Evolutionary conservation across 1,139 yeast genomes (phyloP).

Genomic region (Wickerhamomyces sp.): DNA sequence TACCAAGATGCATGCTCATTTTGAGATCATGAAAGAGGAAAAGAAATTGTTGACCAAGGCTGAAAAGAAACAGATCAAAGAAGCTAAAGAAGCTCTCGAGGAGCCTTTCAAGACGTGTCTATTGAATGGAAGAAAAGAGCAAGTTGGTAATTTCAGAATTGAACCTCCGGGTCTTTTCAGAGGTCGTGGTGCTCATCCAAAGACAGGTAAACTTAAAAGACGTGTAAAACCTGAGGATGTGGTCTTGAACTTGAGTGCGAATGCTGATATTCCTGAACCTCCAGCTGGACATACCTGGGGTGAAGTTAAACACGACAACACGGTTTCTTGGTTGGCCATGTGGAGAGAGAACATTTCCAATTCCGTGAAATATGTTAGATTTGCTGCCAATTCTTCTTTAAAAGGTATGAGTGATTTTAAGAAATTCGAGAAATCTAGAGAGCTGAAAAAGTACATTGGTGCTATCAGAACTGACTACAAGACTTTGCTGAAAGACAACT

Average conservation of each 20-base stretch:
- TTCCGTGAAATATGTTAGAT: constrained; percentile 78
- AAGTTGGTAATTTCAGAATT: constrained; percentile 87
- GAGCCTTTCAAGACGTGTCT: constrained; percentile 78
- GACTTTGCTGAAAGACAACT: constrained; percentile 60
- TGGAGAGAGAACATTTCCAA: constrained; percentile 94
- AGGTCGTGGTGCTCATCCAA: constrained; percentile 97
- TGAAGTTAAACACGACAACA: constrained; percentile 79
- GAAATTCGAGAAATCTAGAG: constrained; percentile 90
- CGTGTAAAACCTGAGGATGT: constrained; percentile 89
- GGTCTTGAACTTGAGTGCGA: constrained; percentile 74
- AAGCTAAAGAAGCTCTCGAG: constrained; percentile 68
- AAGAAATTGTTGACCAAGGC: constrained; percentile 62
- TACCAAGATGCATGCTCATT: constrained; percentile 64
- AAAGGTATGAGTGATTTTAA: constrained; percentile 89
- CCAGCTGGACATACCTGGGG: constrained; percentile 93
- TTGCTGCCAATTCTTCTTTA: constrained; percentile 86
- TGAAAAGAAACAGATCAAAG: constrained; percentile 69
- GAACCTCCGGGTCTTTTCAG: constrained; percentile 96
- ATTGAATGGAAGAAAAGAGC: constrained; percentile 84
- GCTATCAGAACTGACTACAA: constrained; percentile 73
- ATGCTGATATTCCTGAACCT: constrained; percentile 69
- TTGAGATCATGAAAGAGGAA: constrained; percentile 64
- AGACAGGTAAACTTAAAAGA: constrained; percentile 81
- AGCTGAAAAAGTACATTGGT: constrained; percentile 68
- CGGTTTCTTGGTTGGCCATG: constrained; percentile 95